These are phyloP conservation scores for Sclerotinia minor DNA, from an alignment of 2,329 filamentous ascomycete genomes.

Conservation along the genomic window DNA sequence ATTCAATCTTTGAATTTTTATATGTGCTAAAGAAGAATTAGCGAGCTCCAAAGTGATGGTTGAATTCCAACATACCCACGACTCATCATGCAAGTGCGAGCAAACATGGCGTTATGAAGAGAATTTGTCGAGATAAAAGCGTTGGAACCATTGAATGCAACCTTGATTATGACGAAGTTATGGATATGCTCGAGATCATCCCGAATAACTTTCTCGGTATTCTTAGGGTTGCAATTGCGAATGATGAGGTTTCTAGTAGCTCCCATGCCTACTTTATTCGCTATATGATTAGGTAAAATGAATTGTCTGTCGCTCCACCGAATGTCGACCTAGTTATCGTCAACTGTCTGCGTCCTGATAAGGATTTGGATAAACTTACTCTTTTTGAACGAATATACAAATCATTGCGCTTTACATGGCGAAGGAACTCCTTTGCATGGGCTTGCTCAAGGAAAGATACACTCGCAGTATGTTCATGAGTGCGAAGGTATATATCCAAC, in stretches of 20 bases:
- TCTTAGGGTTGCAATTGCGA: constrained; percentile 54
- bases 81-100: constrained; percentile 75
- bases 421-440: constrained; percentile 64
- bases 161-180: constrained; percentile 68
- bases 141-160: constrained; percentile 59
- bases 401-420: constrained; percentile 63
- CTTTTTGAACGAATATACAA: constrained; percentile 68
- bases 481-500: constrained; percentile 65
- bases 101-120: constrained; percentile 72
- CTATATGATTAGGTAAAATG: constrained; percentile 61
- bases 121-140: constrained; percentile 76
- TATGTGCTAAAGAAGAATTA: constrained; percentile 55
- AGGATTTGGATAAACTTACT: constrained; percentile 48
- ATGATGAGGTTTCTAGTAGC: constrained; percentile 75
- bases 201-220: constrained; percentile 65
- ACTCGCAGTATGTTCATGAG: constrained; percentile 58
- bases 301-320: constrained; percentile 73
- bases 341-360: not conserved
- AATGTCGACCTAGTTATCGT: constrained; percentile 57
- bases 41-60: constrained; percentile 29
- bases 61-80: constrained; percentile 27
- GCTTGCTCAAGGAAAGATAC: constrained; percentile 69
- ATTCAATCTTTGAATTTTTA: constrained; percentile 69
- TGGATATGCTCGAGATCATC: constrained; percentile 81
- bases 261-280: constrained; percentile 62